Evolutionary conservation across 2,329 filamentous ascomycete genomes (phyloP).

Genomic region (Aquanectria penicillioides): DNA sequence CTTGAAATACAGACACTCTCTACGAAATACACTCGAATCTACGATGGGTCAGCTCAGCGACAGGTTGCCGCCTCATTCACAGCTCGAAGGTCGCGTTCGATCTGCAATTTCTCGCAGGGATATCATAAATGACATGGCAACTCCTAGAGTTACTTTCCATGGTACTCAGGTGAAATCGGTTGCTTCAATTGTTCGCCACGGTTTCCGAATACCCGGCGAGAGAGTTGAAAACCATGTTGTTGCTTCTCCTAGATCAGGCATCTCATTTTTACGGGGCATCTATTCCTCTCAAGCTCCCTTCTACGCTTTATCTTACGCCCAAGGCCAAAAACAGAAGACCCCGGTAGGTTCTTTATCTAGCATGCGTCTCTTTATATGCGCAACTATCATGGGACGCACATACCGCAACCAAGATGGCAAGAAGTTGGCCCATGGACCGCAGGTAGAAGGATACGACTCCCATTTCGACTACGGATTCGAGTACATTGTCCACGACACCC

Average conservation of each 20-base stretch:
- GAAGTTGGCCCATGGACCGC: conserved; percentile 32
- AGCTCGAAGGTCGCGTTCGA: conserved; percentile 11
- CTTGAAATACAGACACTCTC: conserved; percentile 34
- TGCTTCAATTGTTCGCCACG: conserved; percentile 55
- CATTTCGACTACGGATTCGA: conserved; percentile 52
- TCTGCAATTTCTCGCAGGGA: conserved; percentile 34
- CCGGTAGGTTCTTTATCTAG: conserved; percentile 46
- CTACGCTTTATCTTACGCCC: conserved; percentile 51
- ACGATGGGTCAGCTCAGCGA: conserved; percentile 15
- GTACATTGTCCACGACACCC: conserved; percentile 55
- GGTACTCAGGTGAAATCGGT: conserved; percentile 49
- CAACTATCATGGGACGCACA: conserved; percentile 56
- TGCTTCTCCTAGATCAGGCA: conserved; percentile 40
- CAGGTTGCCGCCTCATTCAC: conserved; percentile 27
- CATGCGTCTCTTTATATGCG: conserved; percentile 56
- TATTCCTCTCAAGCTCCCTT: conserved; percentile 54
- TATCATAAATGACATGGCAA: conserved; percentile 48
- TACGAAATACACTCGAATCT: conserved; percentile 37
- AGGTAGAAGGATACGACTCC: conserved; percentile 46
- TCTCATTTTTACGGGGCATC: conserved; percentile 53
- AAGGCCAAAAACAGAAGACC: conserved; percentile 41
- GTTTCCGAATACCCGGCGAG: conserved; percentile 52
- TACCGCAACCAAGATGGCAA: conserved; percentile 1
- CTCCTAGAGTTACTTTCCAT: conserved; percentile 52
- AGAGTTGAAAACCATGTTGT: conserved; percentile 22